Conservation (phyloP, 495 filamentous ascomycete genomes). For the Apiosordaria backusii region DNA sequence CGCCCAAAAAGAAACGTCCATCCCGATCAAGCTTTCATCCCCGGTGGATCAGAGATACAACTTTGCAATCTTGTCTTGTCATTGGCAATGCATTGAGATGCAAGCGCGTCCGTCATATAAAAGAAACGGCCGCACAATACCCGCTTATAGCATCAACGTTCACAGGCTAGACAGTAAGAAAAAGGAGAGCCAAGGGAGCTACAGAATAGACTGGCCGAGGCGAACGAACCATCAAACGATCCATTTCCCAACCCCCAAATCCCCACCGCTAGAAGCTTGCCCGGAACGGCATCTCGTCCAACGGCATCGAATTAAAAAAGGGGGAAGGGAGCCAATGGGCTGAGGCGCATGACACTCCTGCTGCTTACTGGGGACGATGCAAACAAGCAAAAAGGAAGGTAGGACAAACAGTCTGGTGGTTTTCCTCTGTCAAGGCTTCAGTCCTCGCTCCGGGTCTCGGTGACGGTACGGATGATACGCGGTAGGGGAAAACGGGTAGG, state of each 20-base stretch:
- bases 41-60: conserved; percentile 14
- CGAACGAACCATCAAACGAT: background rate
- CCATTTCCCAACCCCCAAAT: background rate
- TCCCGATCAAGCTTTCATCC: background rate
- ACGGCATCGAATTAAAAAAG: background rate
- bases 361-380: background rate
- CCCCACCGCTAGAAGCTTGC: conserved; percentile 10
- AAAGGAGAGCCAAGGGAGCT: background rate
- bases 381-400: conserved; percentile 8
- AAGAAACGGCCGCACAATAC: background rate
- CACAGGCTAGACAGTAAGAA: background rate
- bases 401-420: background rate
- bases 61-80: conserved; percentile 29
- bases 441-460: conserved; percentile 12
- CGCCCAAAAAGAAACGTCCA: background rate
- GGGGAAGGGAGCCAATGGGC: background rate
- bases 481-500: background rate
- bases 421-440: conserved; percentile 1
- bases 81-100: conserved; percentile 12
- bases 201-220: background rate
- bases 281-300: conserved; percentile 5
- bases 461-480: background rate
- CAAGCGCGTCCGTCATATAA: background rate
- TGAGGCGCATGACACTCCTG: conserved; percentile 7
- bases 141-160: background rate